phyloP scores from a whole-genome alignment of 1,139 yeast species.

The Zygosaccharomyces pseudobailii region DNA sequence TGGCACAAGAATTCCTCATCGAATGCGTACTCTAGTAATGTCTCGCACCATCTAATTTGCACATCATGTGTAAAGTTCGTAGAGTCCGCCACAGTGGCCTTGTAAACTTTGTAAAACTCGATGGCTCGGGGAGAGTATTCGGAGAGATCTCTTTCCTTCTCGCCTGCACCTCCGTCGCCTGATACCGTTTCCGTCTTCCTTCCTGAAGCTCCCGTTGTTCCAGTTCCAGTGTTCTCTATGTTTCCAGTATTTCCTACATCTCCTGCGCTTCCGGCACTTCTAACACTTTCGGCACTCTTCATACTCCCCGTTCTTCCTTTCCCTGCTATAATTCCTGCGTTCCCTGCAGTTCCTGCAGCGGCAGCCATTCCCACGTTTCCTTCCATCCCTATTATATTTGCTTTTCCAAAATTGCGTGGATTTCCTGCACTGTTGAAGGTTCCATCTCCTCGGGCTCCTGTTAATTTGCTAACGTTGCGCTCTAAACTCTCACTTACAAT shows the following conservation, averaged over 20 bases:
- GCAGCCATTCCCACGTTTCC: not conserved
- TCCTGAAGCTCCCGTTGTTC: too few species aligned
- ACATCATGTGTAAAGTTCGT: conserved; percentile 38
- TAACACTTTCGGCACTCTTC: too few species aligned
- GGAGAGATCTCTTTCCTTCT: conserved; percentile 12
- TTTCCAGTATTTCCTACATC: too few species aligned
- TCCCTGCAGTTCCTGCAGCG: not conserved
- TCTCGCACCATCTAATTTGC: conserved; percentile 50
- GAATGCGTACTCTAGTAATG: conserved; percentile 43
- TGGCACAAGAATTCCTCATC: conserved; percentile 37
- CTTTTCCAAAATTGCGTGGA: not conserved
- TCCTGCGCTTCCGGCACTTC: too few species aligned
- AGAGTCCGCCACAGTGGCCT: conserved; percentile 24
- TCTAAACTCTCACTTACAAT: not conserved
- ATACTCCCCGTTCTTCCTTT: too few species aligned
- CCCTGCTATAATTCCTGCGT: too few species aligned
- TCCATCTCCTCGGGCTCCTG: too few species aligned
- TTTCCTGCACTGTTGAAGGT: too few species aligned
- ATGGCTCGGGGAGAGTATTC: conserved; percentile 20
- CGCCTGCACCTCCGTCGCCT: not conserved
- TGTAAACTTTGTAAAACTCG: conserved; percentile 21
- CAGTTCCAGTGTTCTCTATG: too few species aligned
- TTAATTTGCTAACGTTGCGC: too few species aligned
- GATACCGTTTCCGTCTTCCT: too few species aligned
- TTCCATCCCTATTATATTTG: not conserved